A percentile compares a stretch with the other conserved stretches of the same genome.
Conservation (phyloP, 2,329 filamentous ascomycete species). For the Fulvia fulva region DNA sequence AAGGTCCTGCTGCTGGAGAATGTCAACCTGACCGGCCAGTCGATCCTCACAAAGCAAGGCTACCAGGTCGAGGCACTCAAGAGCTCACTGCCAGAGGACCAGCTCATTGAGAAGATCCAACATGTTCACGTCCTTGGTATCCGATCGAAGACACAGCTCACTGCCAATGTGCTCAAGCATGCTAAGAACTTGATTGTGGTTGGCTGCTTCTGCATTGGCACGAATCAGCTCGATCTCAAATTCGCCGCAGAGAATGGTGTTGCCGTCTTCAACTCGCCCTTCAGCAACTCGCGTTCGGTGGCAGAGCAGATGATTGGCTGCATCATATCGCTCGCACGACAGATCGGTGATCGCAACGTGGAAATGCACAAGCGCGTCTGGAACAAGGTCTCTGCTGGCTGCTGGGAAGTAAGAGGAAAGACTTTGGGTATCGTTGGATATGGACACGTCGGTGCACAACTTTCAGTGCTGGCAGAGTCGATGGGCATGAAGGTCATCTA, state of each 20-base stretch:
- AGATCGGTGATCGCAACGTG: constrained; percentile 86
- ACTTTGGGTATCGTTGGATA: constrained; percentile 95
- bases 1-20: constrained; percentile 96
- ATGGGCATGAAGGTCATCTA: constrained; percentile 99
- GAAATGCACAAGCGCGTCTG: constrained; percentile 93
- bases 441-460: constrained; percentile 92
- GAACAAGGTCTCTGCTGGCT: constrained; percentile 96
- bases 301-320: constrained; percentile 93
- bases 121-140: constrained; percentile 98
- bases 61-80: constrained; percentile 95
- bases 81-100: constrained; percentile 81
- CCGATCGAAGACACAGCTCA: constrained; percentile 95
- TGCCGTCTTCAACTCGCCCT: constrained; percentile 98
- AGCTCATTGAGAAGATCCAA: constrained; percentile 97
- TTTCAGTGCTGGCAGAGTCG: constrained; percentile 90
- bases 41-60: constrained; percentile 78
- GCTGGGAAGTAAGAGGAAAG: constrained; percentile 98
- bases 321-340: constrained; percentile 86
- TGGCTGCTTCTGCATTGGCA: constrained; percentile 98
- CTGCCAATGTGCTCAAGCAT: constrained; percentile 74
- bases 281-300: constrained; percentile 95
- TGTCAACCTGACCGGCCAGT: constrained; percentile 83
- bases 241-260: constrained; percentile 82
- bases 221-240: constrained; percentile 86
- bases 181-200: constrained; percentile 94